These are phyloP conservation scores for Tagetes erecta DNA, from an alignment of 129 eudicot species.

Conservation along the genomic window DNA sequence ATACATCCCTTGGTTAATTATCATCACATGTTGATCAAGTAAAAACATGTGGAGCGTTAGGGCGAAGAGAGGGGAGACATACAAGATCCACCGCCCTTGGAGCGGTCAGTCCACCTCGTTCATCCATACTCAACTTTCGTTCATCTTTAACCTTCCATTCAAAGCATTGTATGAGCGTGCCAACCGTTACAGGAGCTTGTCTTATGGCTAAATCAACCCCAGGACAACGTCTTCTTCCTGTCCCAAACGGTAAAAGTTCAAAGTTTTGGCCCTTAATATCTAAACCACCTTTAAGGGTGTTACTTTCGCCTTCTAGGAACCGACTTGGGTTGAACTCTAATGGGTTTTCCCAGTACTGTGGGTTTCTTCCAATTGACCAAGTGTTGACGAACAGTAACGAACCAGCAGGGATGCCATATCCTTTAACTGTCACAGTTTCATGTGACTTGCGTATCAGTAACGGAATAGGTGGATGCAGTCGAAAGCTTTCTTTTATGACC, in stretches of 20 bases:
- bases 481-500: conserved; percentile 45
- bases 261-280: conserved; percentile 53
- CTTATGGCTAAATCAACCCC: conserved; percentile 48
- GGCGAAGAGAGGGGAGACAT: too few relatives aligned
- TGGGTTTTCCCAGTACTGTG: conserved; percentile 48
- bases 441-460: conserved; percentile 43
- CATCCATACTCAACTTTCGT: too few relatives aligned
- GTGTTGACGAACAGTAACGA: too few relatives aligned
- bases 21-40: too few relatives aligned
- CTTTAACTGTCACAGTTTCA: too few relatives aligned
- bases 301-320: conserved; percentile 31
- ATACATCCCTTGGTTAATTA: too few relatives aligned
- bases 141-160: too few relatives aligned
- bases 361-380: conserved; percentile 25
- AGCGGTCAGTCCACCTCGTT: too few relatives aligned
- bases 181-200: conserved; percentile 38
- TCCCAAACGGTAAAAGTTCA: conserved; percentile 60
- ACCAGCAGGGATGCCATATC: too few relatives aligned
- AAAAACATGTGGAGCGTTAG: too few relatives aligned
- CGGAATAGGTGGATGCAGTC: conserved; percentile 62
- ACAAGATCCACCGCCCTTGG: too few relatives aligned
- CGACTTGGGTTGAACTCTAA: conserved; percentile 47
- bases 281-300: neutral
- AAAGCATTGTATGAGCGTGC: neutral
- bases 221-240: conserved; percentile 51